Evolutionary conservation across 169 alveolate species (phyloP), one percentile per base, ranked within the genome.

Genomic region (Plasmodium billcollinsi): DNA sequence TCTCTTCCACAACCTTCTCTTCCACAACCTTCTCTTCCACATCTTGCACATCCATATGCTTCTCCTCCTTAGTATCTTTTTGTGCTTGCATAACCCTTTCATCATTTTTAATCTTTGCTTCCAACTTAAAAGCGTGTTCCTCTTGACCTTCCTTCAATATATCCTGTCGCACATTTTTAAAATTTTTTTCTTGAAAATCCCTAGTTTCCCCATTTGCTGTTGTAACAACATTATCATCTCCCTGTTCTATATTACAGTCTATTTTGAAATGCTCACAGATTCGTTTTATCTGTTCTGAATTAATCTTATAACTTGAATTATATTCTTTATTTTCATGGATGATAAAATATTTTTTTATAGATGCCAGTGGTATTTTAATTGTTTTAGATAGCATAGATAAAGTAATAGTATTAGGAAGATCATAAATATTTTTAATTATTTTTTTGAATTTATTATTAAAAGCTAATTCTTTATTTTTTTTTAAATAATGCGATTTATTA

Each of bases 291-390:
- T 83, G 91, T 8, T 83, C 85, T 9, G n/a, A 21, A 54, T 49
- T 67, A 6, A 83, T 45, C 14, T 18, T 29, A 69, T 52, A 62
- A 43, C 54, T 72, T 18, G 73, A 54, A 29, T 26, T 24, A 49
- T 33, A 69, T 62, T 67, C 91, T 63, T 62, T 83, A 20, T 62
- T 83, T 47, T 83, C 91, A 39, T 83, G 69, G 2, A 83, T 83
- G 15, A 83, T 43, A 58, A 83, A 83, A 24, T 54, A 83, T 58
- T 69, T 67, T 39, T 83, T 83, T 24, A 83, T 14, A 9, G 91
- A 54, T 7, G 91, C 43, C 5, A 29, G 3, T 0, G 91, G 56
- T 39, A 83, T 83, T 83, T 83, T 83, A 33, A 62, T 69, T 2
- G 56, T 69, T 58, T 69, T 67, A 5, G 91, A 33, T 12, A 83